Evolutionary conservation across 495 filamentous ascomycete species (phyloP).

Genomic region (Penicillium lividum): DNA sequence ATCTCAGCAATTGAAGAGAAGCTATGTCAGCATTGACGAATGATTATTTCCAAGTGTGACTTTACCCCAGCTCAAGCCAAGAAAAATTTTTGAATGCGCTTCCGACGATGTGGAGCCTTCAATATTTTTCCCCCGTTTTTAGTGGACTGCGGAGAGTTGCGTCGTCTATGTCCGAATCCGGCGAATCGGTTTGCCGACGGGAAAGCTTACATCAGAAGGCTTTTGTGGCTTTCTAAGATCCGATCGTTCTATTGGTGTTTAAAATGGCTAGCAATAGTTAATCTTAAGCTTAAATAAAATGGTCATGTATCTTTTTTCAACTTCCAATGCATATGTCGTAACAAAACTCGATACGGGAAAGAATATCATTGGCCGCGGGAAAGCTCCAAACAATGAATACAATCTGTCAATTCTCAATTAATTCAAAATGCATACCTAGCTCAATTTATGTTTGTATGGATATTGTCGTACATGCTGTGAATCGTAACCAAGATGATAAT

Average conservation of each 20-base stretch:
- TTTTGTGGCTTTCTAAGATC: neutral
- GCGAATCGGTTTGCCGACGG: neutral
- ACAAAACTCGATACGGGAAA: neutral
- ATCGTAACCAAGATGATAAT: neutral
- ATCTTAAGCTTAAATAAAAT: neutral
- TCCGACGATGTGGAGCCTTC: conserved; percentile 19
- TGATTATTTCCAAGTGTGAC: conserved; percentile 13
- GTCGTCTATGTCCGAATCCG: neutral
- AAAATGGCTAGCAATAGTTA: neutral
- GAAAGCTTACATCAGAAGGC: neutral
- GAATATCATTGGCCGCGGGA: neutral
- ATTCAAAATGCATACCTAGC: neutral
- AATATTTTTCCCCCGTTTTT: neutral
- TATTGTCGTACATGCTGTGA: conserved; percentile 10
- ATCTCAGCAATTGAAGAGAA: conserved; percentile 7
- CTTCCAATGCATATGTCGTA: neutral
- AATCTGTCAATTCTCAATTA: neutral
- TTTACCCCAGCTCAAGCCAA: conserved; percentile 22
- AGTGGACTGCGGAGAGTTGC: neutral
- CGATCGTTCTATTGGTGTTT: neutral
- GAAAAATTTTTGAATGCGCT: conserved; percentile 22
- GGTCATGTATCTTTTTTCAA: neutral
- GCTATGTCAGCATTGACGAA: conserved; percentile 10
- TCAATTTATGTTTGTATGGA: neutral
- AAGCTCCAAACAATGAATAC: neutral